Conservation (phyloP, 257 asterid species). For the Striga asiatica region DNA sequence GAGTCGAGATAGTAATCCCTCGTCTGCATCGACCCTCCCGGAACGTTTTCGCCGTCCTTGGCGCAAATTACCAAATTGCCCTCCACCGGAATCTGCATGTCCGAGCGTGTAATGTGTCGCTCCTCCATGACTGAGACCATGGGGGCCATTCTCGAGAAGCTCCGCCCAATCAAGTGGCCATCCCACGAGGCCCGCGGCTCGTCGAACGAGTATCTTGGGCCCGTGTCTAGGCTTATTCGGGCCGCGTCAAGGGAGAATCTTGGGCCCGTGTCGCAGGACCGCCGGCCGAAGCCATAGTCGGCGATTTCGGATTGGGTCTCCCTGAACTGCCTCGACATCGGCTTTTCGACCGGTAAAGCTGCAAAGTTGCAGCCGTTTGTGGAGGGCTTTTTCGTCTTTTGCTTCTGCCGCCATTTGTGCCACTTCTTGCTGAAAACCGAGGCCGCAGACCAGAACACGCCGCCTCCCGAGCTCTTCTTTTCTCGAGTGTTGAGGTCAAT, state of each 20-base stretch:
- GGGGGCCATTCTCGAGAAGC: constrained; percentile 56
- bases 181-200: constrained; percentile 98
- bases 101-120: constrained; percentile 49
- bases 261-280: constrained; percentile 90
- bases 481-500: constrained; percentile 51
- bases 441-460: constrained; percentile 88
- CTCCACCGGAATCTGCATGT: constrained; percentile 72
- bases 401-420: constrained; percentile 88
- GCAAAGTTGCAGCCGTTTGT: constrained; percentile 34
- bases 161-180: constrained; percentile 57
- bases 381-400: constrained; percentile 63
- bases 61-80: constrained; percentile 18
- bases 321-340: constrained; percentile 60
- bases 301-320: constrained; percentile 95
- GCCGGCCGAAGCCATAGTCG: constrained; percentile 82
- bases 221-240: constrained; percentile 80
- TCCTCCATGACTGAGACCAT: constrained; percentile 90
- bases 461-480: constrained; percentile 59
- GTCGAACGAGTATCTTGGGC: constrained; percentile 74
- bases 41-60: constrained; percentile 32
- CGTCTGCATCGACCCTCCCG: constrained; percentile 83
- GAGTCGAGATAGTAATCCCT: constrained; percentile 76
- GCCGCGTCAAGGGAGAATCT: constrained; percentile 89
- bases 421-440: constrained; percentile 96
- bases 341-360: constrained; percentile 71